Conservation (phyloP, 805 yeast species). For the Nakazawaea ernobii region DNA sequence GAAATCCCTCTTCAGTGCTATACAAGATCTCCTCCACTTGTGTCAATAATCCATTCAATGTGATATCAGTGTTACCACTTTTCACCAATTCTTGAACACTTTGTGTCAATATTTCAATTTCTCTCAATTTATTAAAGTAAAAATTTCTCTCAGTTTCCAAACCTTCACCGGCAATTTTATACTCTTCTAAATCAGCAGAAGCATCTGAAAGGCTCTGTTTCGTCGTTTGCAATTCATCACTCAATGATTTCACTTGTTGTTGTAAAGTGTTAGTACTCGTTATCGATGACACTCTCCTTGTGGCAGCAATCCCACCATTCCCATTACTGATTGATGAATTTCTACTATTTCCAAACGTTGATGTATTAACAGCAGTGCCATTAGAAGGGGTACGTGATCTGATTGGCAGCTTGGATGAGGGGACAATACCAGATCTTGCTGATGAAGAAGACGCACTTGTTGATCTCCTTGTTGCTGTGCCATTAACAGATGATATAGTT, state of each 20-base stretch:
- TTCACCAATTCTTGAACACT: constrained; percentile 42
- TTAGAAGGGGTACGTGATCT: constrained; percentile 6
- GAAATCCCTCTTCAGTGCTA: constrained; percentile 81
- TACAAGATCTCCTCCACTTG: constrained; percentile 75
- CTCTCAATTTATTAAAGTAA: constrained; percentile 83
- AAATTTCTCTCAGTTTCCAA: constrained; percentile 82
- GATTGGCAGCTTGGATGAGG: too few species aligned
- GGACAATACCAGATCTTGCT: neutral
- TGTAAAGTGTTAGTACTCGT: constrained; percentile 5
- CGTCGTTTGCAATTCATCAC: constrained; percentile 15
- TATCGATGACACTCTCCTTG: constrained; percentile 18
- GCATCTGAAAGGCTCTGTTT: constrained; percentile 28
- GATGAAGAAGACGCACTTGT: neutral
- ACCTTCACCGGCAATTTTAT: constrained; percentile 54
- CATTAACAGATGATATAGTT: constrained; percentile 1
- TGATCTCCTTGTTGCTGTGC: neutral
- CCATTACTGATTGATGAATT: constrained; percentile 12
- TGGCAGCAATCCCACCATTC: constrained; percentile 12
- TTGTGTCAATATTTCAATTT: constrained; percentile 77
- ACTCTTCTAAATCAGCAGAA: constrained; percentile 50
- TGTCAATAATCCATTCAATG: constrained; percentile 36
- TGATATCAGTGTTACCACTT: constrained; percentile 30
- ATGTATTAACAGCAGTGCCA: neutral
- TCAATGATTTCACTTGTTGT: constrained; percentile 9
- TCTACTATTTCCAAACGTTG: constrained; percentile 14